Conservation (phyloP, 2,329 filamentous ascomycete species). For the Septoria petroselini region DNA sequence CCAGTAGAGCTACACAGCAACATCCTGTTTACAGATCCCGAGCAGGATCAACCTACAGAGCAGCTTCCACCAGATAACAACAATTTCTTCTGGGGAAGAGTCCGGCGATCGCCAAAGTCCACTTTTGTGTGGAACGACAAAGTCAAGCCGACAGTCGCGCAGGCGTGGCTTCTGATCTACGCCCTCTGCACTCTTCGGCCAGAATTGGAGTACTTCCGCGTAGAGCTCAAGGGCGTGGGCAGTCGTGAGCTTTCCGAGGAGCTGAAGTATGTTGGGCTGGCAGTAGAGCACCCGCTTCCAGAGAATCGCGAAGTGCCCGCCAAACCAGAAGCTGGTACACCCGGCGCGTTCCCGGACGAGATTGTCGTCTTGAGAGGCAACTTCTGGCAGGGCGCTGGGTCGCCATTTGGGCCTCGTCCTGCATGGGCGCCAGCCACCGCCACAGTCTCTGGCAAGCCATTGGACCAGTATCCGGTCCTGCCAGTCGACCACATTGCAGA, state of each 20-base stretch:
- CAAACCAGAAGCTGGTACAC: conserved; percentile 31
- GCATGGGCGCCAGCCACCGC: conserved; percentile 34
- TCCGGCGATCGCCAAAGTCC: conserved; percentile 45
- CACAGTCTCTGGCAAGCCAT: conserved; percentile 20
- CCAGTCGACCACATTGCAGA: conserved; percentile 48
- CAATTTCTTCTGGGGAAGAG: conserved; percentile 45
- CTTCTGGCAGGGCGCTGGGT: conserved; percentile 48
- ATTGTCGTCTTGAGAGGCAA: conserved; percentile 51
- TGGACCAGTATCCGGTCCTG: conserved; percentile 42
- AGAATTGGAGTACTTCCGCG: conserved; percentile 46
- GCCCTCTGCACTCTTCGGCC: conserved; percentile 46
- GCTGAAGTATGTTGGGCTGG: conserved; percentile 45
- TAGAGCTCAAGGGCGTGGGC: conserved; percentile 41
- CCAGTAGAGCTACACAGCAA: conserved; percentile 42
- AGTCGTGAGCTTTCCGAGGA: conserved; percentile 41
- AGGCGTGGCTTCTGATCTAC: conserved; percentile 50
- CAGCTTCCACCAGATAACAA: conserved; percentile 32
- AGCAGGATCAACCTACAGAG: conserved; percentile 22
- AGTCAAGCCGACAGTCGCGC: conserved; percentile 42
- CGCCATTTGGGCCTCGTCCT: conserved; percentile 44
- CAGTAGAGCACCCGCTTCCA: conserved; percentile 42
- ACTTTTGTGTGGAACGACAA: conserved; percentile 43
- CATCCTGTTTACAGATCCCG: conserved; percentile 34
- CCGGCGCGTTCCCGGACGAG: conserved; percentile 36
- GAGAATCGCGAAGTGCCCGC: conserved; percentile 23